A percentile compares a stretch with the other conserved stretches of the same genome.
Conservation (phyloP, 2,329 filamentous ascomycete species). For the Aspergillus glaucus region DNA sequence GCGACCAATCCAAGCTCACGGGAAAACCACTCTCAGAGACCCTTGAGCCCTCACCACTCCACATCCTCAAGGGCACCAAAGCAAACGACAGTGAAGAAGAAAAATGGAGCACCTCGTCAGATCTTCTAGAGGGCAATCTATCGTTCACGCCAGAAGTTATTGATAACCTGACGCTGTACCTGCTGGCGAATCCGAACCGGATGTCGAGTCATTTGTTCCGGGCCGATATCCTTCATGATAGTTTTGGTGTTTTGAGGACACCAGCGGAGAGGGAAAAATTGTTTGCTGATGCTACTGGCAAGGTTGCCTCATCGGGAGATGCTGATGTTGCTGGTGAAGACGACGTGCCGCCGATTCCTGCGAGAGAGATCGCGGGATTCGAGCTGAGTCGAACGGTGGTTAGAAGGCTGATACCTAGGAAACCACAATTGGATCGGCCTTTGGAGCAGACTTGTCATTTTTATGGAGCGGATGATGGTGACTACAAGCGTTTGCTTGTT, state of each 20-base stretch:
- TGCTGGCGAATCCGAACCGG: constrained; percentile 51
- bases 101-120: constrained; percentile 29
- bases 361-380: constrained; percentile 24
- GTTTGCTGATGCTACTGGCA: constrained; percentile 5
- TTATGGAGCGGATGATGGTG: constrained; percentile 39
- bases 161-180: constrained; percentile 45
- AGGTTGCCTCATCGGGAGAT: constrained; percentile 1
- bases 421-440: constrained; percentile 65
- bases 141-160: constrained; percentile 25
- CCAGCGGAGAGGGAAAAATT: constrained; percentile 25
- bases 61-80: not conserved
- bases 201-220: constrained; percentile 55
- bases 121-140: constrained; percentile 21
- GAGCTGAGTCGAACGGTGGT: constrained; percentile 59
- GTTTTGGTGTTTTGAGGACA: constrained; percentile 32
- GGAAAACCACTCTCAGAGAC: constrained; percentile 24
- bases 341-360: constrained; percentile 11
- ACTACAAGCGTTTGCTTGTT: constrained; percentile 45
- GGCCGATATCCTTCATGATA: constrained; percentile 56
- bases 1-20: constrained; percentile 18
- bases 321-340: constrained; percentile 3
- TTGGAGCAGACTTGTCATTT: constrained; percentile 79
- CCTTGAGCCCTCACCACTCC: constrained; percentile 19
- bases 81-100: constrained; percentile 2
- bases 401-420: constrained; percentile 73